phyloP scores from a whole-genome alignment of 2,329 filamentous ascomycete species.

The Aspergillus caelatus region DNA sequence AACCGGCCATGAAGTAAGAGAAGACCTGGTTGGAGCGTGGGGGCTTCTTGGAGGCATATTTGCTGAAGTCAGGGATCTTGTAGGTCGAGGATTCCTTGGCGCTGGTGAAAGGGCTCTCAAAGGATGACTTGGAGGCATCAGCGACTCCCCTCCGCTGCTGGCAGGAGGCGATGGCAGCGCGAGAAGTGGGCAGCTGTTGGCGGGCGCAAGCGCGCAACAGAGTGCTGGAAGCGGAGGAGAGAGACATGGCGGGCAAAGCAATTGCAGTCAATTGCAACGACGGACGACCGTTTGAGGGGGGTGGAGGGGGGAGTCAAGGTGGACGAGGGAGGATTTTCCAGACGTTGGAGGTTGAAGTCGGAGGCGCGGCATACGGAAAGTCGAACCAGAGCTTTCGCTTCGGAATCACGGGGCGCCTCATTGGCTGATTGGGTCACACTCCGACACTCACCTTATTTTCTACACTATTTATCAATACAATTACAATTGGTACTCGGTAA shows the following conservation, averaged over 20 bases:
- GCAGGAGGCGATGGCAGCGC: constrained; percentile 44
- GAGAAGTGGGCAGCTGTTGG: constrained; percentile 48
- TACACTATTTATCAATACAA: background rate
- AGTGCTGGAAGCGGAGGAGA: constrained; percentile 69
- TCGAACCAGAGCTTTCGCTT: constrained; percentile 43
- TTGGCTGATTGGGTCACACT: constrained; percentile 35
- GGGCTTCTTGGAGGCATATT: constrained; percentile 74
- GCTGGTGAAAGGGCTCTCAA: constrained; percentile 60
- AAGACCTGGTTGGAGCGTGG: constrained; percentile 81
- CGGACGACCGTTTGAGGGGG: constrained; percentile 22
- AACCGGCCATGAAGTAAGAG: constrained; percentile 97
- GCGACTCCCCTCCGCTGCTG: constrained; percentile 45
- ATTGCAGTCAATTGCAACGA: constrained; percentile 39
- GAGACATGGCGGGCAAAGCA: constrained; percentile 45
- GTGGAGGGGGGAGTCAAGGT: constrained; percentile 25
- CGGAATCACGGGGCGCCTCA: constrained; percentile 45
- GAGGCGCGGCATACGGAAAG: constrained; percentile 30
- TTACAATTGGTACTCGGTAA: background rate
- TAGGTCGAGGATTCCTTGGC: constrained; percentile 54
- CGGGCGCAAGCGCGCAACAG: constrained; percentile 64
- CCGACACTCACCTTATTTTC: constrained; percentile 7
- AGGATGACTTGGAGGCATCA: constrained; percentile 45
- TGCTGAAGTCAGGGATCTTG: constrained; percentile 85
- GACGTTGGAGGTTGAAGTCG: constrained; percentile 43
- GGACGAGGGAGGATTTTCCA: constrained; percentile 37